These are phyloP conservation scores for Verruconis gallopava DNA, from an alignment of 2,329 filamentous ascomycete genomes.

Conservation along the genomic window DNA sequence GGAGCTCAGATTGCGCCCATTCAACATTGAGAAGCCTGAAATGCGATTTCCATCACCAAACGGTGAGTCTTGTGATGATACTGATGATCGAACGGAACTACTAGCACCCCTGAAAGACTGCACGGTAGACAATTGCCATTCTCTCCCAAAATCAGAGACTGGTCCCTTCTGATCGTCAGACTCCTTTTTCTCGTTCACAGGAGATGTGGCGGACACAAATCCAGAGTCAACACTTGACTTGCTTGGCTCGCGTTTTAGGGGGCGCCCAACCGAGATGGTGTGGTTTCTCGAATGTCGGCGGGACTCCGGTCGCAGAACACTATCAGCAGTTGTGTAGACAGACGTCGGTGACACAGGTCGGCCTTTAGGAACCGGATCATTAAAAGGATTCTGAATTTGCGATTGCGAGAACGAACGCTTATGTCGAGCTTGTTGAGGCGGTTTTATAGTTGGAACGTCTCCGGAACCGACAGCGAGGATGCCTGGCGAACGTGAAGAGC, in stretches of 20 bases:
- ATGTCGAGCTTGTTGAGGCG: background rate
- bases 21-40: background rate
- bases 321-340: background rate
- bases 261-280: background rate
- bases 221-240: conserved; percentile 6
- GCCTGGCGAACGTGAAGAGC: no score
- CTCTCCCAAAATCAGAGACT: background rate
- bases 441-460: background rate
- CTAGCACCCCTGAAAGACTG: background rate
- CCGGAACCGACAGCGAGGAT: background rate
- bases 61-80: background rate
- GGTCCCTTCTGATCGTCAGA: background rate
- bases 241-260: background rate
- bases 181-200: background rate
- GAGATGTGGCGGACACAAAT: conserved; percentile 7
- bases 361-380: conserved; percentile 2
- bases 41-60: background rate
- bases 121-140: background rate
- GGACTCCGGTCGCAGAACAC: background rate
- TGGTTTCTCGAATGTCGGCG: background rate
- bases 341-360: background rate
- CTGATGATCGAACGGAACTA: background rate
- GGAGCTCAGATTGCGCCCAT: conserved; percentile 1
- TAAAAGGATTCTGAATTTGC: conserved; percentile 5
- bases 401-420: conserved; percentile 3